Percentiles rank a stretch among this genome's conserved stretches.
Conservation (phyloP, 257 asterid species). For the Scutellaria minor region DNA sequence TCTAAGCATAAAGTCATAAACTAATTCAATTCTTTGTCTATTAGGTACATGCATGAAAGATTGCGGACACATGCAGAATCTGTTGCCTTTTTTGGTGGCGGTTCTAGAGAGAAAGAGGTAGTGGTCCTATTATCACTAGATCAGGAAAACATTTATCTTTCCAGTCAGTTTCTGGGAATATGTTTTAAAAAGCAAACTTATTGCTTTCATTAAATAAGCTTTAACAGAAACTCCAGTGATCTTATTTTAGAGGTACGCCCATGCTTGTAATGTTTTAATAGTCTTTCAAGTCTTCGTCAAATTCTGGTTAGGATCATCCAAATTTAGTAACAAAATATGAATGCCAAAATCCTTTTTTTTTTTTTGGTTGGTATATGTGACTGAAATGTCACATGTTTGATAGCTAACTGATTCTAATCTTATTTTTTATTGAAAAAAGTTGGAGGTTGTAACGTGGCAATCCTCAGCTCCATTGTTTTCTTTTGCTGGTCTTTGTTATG, state of each 20-base stretch:
- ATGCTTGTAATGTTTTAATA: neutral
- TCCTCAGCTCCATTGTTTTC: conserved; percentile 25
- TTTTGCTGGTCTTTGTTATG: conserved; percentile 18
- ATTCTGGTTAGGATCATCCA: conserved; percentile 21
- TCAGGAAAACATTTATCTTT: conserved; percentile 1
- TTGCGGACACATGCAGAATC: conserved; percentile 99
- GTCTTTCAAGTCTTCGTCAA: conserved; percentile 10
- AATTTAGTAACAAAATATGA: neutral
- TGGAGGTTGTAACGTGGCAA: neutral
- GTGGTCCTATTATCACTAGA: conserved; percentile 23
- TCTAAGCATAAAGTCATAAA: conserved; percentile 22
- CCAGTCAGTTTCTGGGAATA: neutral
- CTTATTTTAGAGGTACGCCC: neutral
- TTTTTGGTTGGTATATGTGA: conserved; percentile 1
- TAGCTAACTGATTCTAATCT: conserved; percentile 27
- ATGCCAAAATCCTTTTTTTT: conserved; percentile 7
- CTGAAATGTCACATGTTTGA: conserved; percentile 14
- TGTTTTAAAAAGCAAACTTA: neutral
- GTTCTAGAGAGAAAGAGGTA: conserved; percentile 98
- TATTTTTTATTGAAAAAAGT: conserved; percentile 3
- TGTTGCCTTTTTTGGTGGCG: conserved; percentile 99
- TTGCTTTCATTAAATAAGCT: conserved; percentile 20
- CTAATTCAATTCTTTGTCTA: conserved; percentile 34
- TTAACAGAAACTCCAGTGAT: conserved; percentile 4
- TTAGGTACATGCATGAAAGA: conserved; percentile 99